phyloP scores from a whole-genome alignment of 768 basidiomycete species.

The Boletus sp. region DNA sequence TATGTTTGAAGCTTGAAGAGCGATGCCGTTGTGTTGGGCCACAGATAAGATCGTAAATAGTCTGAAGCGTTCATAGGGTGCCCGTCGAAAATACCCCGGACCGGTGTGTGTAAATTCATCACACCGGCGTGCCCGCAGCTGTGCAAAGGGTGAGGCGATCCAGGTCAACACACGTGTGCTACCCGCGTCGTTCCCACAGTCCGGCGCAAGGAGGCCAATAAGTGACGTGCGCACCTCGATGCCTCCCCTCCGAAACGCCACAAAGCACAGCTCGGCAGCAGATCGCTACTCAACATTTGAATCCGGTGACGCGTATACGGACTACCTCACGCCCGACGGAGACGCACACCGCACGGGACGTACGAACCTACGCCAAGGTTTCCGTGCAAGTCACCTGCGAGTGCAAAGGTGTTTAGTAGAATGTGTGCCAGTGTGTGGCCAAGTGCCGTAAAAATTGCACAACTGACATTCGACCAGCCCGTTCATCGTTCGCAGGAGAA shows the following conservation, averaged over 20 bases:
- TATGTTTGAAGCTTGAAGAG: neutral
- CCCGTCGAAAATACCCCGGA: neutral
- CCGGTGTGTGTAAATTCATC: constrained; percentile 1
- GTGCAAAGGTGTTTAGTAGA: neutral
- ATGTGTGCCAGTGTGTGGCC: neutral
- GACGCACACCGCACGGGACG: neutral
- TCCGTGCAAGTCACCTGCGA: neutral
- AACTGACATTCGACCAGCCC: constrained; percentile 4
- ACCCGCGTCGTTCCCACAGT: constrained; percentile 12
- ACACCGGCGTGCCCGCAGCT: neutral
- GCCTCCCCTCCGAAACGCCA: constrained; percentile 16
- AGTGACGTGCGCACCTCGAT: constrained; percentile 15
- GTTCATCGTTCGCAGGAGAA: constrained; percentile 12
- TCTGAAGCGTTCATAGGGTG: neutral
- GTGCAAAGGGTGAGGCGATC: neutral
- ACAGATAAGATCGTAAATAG: neutral
- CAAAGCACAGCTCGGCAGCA: constrained; percentile 20
- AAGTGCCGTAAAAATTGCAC: constrained; percentile 21
- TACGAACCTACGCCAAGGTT: neutral
- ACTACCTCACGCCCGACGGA: too few species aligned
- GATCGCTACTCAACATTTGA: neutral
- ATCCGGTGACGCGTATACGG: too few species aligned
- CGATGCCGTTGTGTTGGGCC: too few species aligned
- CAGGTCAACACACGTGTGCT: constrained; percentile 11
- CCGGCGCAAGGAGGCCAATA: constrained; percentile 21